A percentile compares a stretch with the other conserved stretches of the same genome.
phyloP scores from a whole-genome alignment of 2,329 filamentous ascomycete genomes.

The Fusarium xyrophilum region DNA sequence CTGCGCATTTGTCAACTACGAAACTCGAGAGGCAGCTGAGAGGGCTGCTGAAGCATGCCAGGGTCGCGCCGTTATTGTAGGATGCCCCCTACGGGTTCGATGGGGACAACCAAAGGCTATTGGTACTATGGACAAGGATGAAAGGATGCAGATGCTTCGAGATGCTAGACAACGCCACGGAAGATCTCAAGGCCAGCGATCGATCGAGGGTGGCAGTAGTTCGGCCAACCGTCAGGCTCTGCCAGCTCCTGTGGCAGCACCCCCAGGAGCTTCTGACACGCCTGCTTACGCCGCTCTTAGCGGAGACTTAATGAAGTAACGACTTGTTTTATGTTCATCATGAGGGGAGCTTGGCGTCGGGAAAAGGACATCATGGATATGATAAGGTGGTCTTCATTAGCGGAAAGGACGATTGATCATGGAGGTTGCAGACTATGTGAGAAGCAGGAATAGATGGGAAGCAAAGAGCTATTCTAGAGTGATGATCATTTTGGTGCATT shows the following conservation, averaged over 20 bases:
- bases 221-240: conserved; percentile 37
- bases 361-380: conserved; percentile 19
- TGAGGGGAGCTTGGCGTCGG: conserved; percentile 39
- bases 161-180: conserved; percentile 64
- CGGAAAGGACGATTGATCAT: conserved; percentile 28
- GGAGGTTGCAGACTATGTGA: conserved; percentile 15
- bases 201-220: conserved; percentile 44
- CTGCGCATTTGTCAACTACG: conserved; percentile 95
- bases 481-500: conserved; percentile 33
- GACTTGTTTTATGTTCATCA: conserved; percentile 30
- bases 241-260: conserved; percentile 67
- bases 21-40: conserved; percentile 83
- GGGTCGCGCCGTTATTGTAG: conserved; percentile 86
- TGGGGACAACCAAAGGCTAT: conserved; percentile 94
- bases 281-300: conserved; percentile 82
- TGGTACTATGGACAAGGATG: conserved; percentile 88
- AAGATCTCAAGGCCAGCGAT: conserved; percentile 22
- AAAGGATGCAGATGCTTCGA: conserved; percentile 79
- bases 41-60: conserved; percentile 83
- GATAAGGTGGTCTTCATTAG: conserved; percentile 23
- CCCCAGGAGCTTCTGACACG: conserved; percentile 78
- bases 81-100: conserved; percentile 85
- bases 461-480: conserved; percentile 22
- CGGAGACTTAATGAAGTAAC: conserved; percentile 67
- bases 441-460: conserved; percentile 17